Evolutionary conservation across 192 early-diverging fungal species (phyloP), one percentile per base, ranked within the genome.

Genomic region (Dimargaris xerosporica): DNA sequence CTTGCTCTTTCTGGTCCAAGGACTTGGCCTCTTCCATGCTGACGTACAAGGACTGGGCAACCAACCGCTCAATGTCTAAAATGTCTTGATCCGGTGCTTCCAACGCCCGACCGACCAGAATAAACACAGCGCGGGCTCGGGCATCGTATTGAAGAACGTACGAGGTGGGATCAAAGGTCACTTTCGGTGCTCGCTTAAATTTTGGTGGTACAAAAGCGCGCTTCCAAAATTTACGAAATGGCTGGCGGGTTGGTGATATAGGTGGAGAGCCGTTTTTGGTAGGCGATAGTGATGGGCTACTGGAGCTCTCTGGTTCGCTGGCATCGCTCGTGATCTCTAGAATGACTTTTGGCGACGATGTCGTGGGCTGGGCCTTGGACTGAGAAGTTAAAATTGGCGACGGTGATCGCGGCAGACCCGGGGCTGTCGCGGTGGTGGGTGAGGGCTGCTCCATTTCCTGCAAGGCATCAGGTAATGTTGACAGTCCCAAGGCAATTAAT

Each of bases 121-220:
- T 71, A 6, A 75, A 67, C 13, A 72, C 69, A 16, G 73, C 73
- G 2, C 78, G 70, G 7, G 78, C 75, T 9, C 78, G 68, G 12
- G 74, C 69, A 54, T 80, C 78, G 52, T 80, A 80, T 25, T 66
- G 65, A 51, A 75, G 65, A 21, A 44, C 42, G 26, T 53, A 53
- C 26, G 13, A 13, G 4, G 19, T 12, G 25, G 52, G 21, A 26
- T 26, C 21, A 26, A 53, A 53, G 21, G 46, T 47, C 26, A 12
- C 12, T 13, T 25, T 26, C 3, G 2, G 21, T 7, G 7, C 34
- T 2, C 34, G 34, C 34, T 39, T 39, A 39, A 39, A 39, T 39
- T 39, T 39, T 39, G 2, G 34, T 7, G 34, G 34, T 2, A 39
- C 34, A 39, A 39, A 39, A 2, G 41, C 10, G 28, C 6, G 31